Conservation (phyloP, 2,329 filamentous ascomycete genomes). For the Dothideomycetes sp. region DNA sequence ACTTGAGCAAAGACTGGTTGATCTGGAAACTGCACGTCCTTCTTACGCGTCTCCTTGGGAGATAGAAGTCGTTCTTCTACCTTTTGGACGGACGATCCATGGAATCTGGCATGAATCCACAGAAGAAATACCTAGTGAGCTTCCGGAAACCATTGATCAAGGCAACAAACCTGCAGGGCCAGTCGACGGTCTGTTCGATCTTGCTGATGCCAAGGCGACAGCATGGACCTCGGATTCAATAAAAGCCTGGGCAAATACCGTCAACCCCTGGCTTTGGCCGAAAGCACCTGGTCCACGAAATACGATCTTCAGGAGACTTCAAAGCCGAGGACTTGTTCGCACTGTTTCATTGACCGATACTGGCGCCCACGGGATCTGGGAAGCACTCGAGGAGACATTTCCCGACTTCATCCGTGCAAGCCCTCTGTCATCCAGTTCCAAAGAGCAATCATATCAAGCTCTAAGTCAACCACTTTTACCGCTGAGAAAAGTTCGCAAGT, state of each 20-base stretch:
- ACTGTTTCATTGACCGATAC: conserved; percentile 52
- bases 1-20: conserved; percentile 40
- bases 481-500: conserved; percentile 65
- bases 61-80: conserved; percentile 66
- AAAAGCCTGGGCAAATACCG: conserved; percentile 37
- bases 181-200: conserved; percentile 20
- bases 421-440: conserved; percentile 19
- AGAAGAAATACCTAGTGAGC: conserved; percentile 26
- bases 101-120: conserved; percentile 44
- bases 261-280: conserved; percentile 54
- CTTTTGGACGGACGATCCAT: conserved; percentile 50
- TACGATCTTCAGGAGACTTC: conserved; percentile 59
- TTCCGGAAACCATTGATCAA: conserved; percentile 37
- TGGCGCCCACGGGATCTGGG: conserved; percentile 59
- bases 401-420: conserved; percentile 32
- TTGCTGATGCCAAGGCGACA: conserved; percentile 30
- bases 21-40: conserved; percentile 53
- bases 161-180: conserved; percentile 33
- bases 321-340: conserved; percentile 62
- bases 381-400: conserved; percentile 55
- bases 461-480: conserved; percentile 64
- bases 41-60: conserved; percentile 58
- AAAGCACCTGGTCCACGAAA: conserved; percentile 58
- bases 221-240: conserved; percentile 42
- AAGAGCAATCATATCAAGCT: conserved; percentile 42